phyloP scores from a whole-genome alignment of 2,329 filamentous ascomycete species.

The Thelonectria discophora region DNA sequence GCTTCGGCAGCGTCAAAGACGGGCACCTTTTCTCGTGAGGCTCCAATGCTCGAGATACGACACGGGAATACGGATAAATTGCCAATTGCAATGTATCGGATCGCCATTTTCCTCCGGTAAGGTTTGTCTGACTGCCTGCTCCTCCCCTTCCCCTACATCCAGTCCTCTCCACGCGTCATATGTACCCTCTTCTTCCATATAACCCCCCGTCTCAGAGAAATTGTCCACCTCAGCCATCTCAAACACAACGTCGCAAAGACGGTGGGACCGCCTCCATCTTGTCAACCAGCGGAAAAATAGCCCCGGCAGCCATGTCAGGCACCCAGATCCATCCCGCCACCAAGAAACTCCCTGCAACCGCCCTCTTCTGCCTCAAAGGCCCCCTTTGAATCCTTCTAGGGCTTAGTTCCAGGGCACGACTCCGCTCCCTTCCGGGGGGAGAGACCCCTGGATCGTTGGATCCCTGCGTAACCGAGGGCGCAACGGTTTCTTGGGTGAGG shows the following conservation, averaged over 20 bases:
- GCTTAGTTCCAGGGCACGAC: neutral
- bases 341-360: constrained; percentile 6
- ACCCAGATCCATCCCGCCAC: constrained; percentile 6
- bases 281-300: constrained; percentile 33
- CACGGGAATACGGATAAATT: too few relatives aligned
- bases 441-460: neutral
- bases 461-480: constrained; percentile 4
- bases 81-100: too few relatives aligned
- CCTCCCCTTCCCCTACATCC: neutral
- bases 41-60: neutral
- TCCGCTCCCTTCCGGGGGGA: neutral
- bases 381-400: neutral
- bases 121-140: neutral
- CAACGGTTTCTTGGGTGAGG: neutral
- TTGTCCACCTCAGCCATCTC: constrained; percentile 20
- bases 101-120: neutral
- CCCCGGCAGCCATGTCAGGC: constrained; percentile 17
- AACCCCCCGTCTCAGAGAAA: constrained; percentile 6
- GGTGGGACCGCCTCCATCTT: constrained; percentile 2
- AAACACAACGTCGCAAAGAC: constrained; percentile 17
- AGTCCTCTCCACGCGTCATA: neutral
- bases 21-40: neutral
- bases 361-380: neutral
- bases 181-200: neutral
- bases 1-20: neutral